These are phyloP conservation scores for Fusarium oligoseptatum DNA, from an alignment of 2,329 filamentous ascomycete genomes.

Conservation along the genomic window DNA sequence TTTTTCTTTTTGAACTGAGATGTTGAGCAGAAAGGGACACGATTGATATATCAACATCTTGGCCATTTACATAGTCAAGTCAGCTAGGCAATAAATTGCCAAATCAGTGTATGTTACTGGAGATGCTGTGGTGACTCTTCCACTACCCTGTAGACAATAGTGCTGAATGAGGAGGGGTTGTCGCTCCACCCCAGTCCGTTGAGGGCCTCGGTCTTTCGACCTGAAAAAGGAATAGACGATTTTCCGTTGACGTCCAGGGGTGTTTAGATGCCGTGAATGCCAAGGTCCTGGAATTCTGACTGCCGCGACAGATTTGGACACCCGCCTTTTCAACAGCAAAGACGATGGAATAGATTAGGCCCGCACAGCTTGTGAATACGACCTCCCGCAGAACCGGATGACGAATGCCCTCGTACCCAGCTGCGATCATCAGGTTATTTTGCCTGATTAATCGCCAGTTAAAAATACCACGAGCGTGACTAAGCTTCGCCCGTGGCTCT, in stretches of 20 bases:
- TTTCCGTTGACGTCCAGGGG: not conserved
- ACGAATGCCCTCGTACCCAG: not conserved
- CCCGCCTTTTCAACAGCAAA: not conserved
- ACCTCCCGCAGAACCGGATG: not conserved
- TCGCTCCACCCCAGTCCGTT: not conserved
- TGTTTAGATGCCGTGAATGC: not conserved
- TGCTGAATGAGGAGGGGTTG: not conserved
- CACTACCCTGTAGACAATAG: not conserved
- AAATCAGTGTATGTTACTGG: not conserved
- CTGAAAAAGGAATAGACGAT: not conserved
- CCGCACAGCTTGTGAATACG: not conserved
- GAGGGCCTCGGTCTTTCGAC: not conserved
- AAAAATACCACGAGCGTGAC: not conserved
- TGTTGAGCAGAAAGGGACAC: too few relatives aligned
- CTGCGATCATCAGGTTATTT: not conserved
- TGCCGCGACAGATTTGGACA: not conserved
- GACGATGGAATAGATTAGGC: not conserved
- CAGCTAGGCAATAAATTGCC: not conserved
- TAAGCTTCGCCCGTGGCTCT: not conserved
- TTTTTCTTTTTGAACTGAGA: too few relatives aligned
- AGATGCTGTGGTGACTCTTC: not conserved
- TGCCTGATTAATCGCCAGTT: constrained; percentile 1
- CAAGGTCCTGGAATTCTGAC: not conserved
- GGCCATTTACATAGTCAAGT: not conserved
- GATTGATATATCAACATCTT: not conserved